A percentile compares a stretch with the other conserved stretches of the same genome.
Evolutionary conservation across 2,329 filamentous ascomycete species (phyloP).

Genomic region (Gremmenia infestans): DNA sequence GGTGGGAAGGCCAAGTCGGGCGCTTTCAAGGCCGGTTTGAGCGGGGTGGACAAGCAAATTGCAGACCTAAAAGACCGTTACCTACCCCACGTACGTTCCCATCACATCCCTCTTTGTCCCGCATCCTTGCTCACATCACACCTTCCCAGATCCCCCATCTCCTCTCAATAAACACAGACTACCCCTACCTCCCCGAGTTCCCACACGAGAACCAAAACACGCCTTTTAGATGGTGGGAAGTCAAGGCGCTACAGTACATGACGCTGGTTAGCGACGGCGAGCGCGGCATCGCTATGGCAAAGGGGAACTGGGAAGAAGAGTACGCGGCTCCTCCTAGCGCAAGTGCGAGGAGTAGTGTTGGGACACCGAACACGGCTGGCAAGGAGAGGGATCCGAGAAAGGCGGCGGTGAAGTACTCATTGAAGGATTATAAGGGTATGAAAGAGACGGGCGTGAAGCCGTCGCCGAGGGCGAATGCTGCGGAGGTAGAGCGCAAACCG

Average conservation of each 20-base stretch:
- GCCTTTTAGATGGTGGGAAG: constrained; percentile 28
- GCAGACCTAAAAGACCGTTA: constrained; percentile 17
- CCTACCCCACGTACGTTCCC: constrained; percentile 24
- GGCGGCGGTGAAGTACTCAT: constrained; percentile 27
- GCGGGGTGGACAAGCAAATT: constrained; percentile 22
- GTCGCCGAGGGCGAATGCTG: constrained; percentile 12
- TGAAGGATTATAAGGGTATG: constrained; percentile 31
- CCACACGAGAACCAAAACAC: constrained; percentile 26
- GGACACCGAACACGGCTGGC: constrained; percentile 24
- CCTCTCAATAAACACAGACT: constrained; percentile 22
- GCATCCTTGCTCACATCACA: constrained; percentile 9
- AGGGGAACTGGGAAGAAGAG: constrained; percentile 27
- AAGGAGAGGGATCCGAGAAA: constrained; percentile 19
- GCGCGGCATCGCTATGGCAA: constrained; percentile 23
- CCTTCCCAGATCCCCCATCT: constrained; percentile 25
- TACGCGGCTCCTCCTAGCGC: constrained; percentile 20
- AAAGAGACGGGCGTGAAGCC: constrained; percentile 27
- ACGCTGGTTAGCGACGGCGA: constrained; percentile 26
- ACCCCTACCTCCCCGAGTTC: constrained; percentile 18
- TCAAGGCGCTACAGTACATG: constrained; percentile 29
- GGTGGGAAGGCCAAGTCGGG: constrained; percentile 5
- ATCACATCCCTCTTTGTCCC: background rate
- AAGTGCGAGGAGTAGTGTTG: constrained; percentile 24
- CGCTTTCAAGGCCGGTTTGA: constrained; percentile 12
- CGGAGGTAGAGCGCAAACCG: constrained; percentile 7